These are phyloP conservation scores for Hippophae rhamnoides DNA, from an alignment of 306 rosid genomes.

Conservation along the genomic window DNA sequence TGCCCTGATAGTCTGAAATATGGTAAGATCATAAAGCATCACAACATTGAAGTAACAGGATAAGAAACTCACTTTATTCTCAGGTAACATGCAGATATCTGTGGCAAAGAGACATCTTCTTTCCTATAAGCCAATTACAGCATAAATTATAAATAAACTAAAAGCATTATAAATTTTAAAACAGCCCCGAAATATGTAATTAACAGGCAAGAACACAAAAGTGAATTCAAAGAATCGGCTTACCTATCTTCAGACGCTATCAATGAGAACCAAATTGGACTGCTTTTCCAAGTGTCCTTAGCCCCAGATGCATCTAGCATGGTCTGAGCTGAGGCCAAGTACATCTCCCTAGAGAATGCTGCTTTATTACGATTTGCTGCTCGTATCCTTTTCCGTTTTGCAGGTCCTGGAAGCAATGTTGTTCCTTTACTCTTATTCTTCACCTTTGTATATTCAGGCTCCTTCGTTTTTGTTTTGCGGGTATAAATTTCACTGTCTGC, in stretches of 20 bases:
- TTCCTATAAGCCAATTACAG: constrained; percentile 48
- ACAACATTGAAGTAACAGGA: constrained; percentile 17
- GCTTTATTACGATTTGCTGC: constrained; percentile 49
- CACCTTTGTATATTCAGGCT: constrained; percentile 41
- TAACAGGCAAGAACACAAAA: constrained; percentile 1
- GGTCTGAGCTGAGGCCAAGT: constrained; percentile 40
- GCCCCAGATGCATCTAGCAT: constrained; percentile 48
- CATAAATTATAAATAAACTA: constrained; percentile 17
- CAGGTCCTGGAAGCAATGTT: constrained; percentile 41
- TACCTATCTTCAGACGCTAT: constrained; percentile 89
- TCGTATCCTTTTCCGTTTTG: constrained; percentile 54
- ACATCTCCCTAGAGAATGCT: constrained; percentile 39
- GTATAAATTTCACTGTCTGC: constrained; percentile 25
- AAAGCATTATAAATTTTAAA: not conserved
- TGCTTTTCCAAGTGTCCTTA: constrained; percentile 38
- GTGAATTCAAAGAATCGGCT: constrained; percentile 13
- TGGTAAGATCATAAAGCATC: constrained; percentile 1
- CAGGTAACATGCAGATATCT: constrained; percentile 71
- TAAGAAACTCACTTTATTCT: constrained; percentile 65
- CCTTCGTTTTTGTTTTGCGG: constrained; percentile 58
- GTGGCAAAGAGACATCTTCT: constrained; percentile 81
- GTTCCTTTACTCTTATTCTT: constrained; percentile 47
- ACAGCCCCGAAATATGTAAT: constrained; percentile 10
- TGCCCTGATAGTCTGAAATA: not conserved
- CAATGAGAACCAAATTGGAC: constrained; percentile 90